phyloP scores from a whole-genome alignment of 345 rosid species.

The Erodium maritimum region DNA sequence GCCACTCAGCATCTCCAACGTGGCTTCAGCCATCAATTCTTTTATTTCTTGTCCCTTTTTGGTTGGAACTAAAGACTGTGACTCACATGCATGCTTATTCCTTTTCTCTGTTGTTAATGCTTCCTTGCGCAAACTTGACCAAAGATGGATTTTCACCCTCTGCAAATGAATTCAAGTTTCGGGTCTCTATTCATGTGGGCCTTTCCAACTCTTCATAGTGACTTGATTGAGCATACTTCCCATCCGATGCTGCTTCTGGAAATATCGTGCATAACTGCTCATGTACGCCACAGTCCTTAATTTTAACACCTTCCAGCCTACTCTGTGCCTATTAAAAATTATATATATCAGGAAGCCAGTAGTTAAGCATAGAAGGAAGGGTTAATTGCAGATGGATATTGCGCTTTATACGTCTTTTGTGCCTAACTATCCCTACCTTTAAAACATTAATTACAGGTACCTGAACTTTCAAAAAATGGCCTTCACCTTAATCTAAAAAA shows the following conservation, averaged over 20 bases:
- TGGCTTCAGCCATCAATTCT: constrained; percentile 43
- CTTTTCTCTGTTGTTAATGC: constrained; percentile 19
- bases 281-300: constrained; percentile 61
- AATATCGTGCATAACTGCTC: constrained; percentile 66
- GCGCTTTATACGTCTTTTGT: too few relatives aligned
- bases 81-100: constrained; percentile 37
- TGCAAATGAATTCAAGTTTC: constrained; percentile 10
- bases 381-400: too few relatives aligned
- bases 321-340: constrained; percentile 35
- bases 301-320: constrained; percentile 39
- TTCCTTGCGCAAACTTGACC: constrained; percentile 15
- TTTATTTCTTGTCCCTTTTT: constrained; percentile 26
- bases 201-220: constrained; percentile 67
- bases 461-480: too few relatives aligned
- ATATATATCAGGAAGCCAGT: not conserved
- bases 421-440: too few relatives aligned
- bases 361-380: not conserved
- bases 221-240: constrained; percentile 85
- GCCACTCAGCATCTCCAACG: constrained; percentile 47
- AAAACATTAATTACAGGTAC: too few relatives aligned
- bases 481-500: too few relatives aligned
- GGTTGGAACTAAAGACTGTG: constrained; percentile 14
- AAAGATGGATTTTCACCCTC: constrained; percentile 27
- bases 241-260: constrained; percentile 47
- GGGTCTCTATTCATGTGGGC: constrained; percentile 21